These are phyloP conservation scores for Elaeis oleifera DNA, from an alignment of 202 grass and related monocot genomes.

Conservation along the genomic window DNA sequence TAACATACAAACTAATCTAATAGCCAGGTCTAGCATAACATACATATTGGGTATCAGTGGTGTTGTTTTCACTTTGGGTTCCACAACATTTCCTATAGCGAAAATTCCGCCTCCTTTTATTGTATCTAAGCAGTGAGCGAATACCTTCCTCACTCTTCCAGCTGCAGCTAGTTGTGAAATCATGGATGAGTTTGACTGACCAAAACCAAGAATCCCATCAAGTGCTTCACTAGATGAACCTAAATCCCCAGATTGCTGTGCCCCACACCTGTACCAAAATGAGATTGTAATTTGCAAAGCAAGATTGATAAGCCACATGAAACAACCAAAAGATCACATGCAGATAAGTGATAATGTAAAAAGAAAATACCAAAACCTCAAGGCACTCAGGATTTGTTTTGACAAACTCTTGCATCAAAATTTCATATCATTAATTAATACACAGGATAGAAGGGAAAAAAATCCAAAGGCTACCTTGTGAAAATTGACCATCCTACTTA, in stretches of 20 bases:
- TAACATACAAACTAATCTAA: too few relatives aligned
- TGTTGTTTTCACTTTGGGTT: conserved; percentile 81
- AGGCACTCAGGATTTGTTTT: too few relatives aligned
- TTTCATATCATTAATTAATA: too few relatives aligned
- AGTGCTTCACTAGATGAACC: conserved; percentile 61
- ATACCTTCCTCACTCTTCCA: conserved; percentile 76
- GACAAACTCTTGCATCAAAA: too few relatives aligned
- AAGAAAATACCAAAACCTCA: too few relatives aligned
- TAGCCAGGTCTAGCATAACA: conserved; percentile 18
- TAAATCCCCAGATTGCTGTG: conserved; percentile 73
- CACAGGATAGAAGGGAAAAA: too few relatives aligned
- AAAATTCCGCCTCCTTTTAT: conserved; percentile 80
- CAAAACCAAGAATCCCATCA: conserved; percentile 94
- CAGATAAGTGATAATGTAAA: too few relatives aligned
- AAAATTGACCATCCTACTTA: too few relatives aligned
- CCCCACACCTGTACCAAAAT: conserved; percentile 53
- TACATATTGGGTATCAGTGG: conserved; percentile 64
- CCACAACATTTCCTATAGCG: conserved; percentile 76
- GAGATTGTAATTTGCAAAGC: not conserved
- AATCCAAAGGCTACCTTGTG: too few relatives aligned
- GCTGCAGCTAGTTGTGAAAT: conserved; percentile 63
- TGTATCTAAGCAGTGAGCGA: conserved; percentile 89
- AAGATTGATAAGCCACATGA: too few relatives aligned
- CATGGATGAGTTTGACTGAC: conserved; percentile 71
- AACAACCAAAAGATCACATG: too few relatives aligned